Conservation (phyloP, 306 rosid species). For the Potentilla sterilis region DNA sequence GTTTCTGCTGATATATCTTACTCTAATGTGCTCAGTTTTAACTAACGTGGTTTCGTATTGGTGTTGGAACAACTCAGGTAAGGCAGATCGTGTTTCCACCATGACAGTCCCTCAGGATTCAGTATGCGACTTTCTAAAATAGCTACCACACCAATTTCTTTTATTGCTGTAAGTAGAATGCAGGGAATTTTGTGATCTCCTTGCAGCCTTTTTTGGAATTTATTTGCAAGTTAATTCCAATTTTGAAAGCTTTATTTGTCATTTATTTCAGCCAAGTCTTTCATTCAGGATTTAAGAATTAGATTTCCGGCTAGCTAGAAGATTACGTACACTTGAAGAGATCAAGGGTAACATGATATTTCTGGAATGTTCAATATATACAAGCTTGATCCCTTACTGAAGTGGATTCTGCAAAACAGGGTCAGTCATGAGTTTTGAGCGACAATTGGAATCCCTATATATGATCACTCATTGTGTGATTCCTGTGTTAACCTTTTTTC, state of each 20-base stretch:
- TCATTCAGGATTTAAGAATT: not conserved
- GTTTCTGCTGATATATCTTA: not conserved
- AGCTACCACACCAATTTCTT: slow-evolving; percentile 24
- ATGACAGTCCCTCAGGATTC: not conserved
- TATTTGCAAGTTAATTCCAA: not conserved
- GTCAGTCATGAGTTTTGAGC: not conserved
- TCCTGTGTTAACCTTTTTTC: not conserved
- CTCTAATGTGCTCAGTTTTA: not conserved
- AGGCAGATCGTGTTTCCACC: not conserved
- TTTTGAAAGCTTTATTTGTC: not conserved
- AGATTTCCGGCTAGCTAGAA: not conserved
- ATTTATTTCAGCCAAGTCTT: not conserved
- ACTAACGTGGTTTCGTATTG: not conserved
- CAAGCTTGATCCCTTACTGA: not conserved
- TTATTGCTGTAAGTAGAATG: slow-evolving; percentile 21
- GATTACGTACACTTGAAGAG: not conserved
- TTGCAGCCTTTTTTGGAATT: not conserved
- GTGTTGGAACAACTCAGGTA: not conserved
- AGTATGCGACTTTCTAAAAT: not conserved
- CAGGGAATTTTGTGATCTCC: not conserved
- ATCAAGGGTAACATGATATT: not conserved
- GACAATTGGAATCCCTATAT: not conserved
- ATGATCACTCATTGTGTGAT: not conserved
- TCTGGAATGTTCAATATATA: not conserved
- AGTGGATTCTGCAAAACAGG: not conserved